Evolutionary conservation across 768 basidiomycete genomes (phyloP).

Genomic region (Gloeostereum incarnatum): DNA sequence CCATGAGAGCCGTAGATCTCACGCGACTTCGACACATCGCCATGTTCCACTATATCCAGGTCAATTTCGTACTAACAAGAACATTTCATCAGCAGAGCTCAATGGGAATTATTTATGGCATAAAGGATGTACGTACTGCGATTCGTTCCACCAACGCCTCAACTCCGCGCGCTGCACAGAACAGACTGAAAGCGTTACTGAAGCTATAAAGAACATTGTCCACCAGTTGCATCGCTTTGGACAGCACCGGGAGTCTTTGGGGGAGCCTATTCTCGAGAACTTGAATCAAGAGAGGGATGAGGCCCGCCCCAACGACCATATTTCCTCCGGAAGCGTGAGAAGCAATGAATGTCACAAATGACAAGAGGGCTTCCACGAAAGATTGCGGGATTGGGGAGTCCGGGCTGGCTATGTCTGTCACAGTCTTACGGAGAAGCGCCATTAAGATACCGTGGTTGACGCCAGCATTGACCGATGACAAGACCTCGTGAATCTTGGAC

Average conservation of each 20-base stretch:
- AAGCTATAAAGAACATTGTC: slow-evolving; percentile 91
- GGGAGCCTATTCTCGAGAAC: slow-evolving; percentile 73
- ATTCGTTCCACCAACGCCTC: slow-evolving; percentile 80
- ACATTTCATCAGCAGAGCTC: slow-evolving; percentile 6
- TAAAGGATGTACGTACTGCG: slow-evolving; percentile 45
- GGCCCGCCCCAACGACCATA: slow-evolving; percentile 91
- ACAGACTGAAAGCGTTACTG: slow-evolving; percentile 78
- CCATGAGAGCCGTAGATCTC: slow-evolving; percentile 47
- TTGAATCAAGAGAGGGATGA: slow-evolving; percentile 84
- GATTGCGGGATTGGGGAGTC: slow-evolving; percentile 61
- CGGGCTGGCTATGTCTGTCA: slow-evolving; percentile 58
- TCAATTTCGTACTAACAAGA: slow-evolving; percentile 54
- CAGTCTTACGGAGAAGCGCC: slow-evolving; percentile 77
- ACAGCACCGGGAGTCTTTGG: slow-evolving; percentile 63
- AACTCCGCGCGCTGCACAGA: slow-evolving; percentile 78
- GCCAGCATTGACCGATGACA: slow-evolving; percentile 87
- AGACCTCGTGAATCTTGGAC: slow-evolving; percentile 73
- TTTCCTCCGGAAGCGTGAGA: slow-evolving; percentile 80
- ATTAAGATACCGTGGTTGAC: slow-evolving; percentile 95
- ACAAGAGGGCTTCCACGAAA: slow-evolving; percentile 77
- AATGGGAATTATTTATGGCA: slow-evolving; percentile 4
- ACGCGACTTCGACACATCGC: slow-evolving; percentile 28
- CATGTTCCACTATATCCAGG: slow-evolving; percentile 49
- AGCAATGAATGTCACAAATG: slow-evolving; percentile 82
- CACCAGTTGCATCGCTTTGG: slow-evolving; percentile 86